Evolutionary conservation across 495 filamentous ascomycete genomes (phyloP), one percentile per base, ranked within the genome.

Genomic region (Penicillium crystallinum): DNA sequence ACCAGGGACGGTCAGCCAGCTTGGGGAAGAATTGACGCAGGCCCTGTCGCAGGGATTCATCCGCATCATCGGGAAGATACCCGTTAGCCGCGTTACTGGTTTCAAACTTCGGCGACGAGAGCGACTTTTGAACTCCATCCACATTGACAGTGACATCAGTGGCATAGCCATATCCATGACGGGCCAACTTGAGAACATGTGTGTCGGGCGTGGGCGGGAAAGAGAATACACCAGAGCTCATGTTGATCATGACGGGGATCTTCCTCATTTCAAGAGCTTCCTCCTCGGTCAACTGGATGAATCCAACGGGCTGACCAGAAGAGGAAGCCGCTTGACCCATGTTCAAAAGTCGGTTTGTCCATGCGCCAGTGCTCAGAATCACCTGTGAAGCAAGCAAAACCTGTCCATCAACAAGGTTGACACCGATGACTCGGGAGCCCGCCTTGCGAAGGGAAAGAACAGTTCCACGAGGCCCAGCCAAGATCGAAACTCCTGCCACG

Each of bases 111-210:
- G 67, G 67, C 8, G 65, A 54, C 0, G 67, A 70, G 14, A 68
- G 52, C 0, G 52, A 55, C 17, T 48, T 55, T 14, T 36, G 47
- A 9, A 42, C 42, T 2, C 51, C 63, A 11, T 58, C 34, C 46
- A 48, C 37, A 12, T 54, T 21, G 22, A 65, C 88, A 6, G 75
- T 56, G 1, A 56, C 40, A 22, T 65, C 48, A 10, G 62, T 66
- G 12, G 75, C 58, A 56, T 92, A 93, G 1, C 90, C 90, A 61
- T 84, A 84, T 6, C 73, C 77, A 61, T 95, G 90, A 0, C 85
- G 71, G 8, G 85, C 88, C 41, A 93, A 54, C 59, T 95, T 95
- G 31, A 95, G 71, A 1, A 84, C 65, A 30, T 78, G 59, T 46
- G 84, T 74, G 19, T 52, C 59, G 0, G 48, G 44, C 5, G 54